phyloP scores from a whole-genome alignment of 192 early-diverging fungal species.

The Coemansia brasiliensis region DNA sequence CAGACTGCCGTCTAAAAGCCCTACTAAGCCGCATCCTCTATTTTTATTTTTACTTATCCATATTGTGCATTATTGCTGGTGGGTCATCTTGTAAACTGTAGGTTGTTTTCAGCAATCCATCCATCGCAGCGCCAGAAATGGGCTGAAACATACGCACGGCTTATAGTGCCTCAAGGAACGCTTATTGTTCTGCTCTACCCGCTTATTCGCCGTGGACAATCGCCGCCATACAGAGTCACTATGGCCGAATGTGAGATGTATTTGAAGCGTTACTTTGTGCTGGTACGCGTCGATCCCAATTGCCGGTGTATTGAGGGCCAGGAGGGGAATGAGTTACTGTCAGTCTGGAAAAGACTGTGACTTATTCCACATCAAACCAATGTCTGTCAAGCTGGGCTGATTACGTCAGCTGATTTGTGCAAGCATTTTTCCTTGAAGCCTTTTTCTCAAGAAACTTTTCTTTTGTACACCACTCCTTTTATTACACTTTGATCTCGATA shows the following conservation, averaged over 20 bases:
- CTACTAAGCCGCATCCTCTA: neutral
- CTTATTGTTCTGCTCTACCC: constrained; percentile 47
- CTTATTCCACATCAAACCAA: neutral
- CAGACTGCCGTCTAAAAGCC: neutral
- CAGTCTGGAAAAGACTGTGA: constrained; percentile 42
- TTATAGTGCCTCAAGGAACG: constrained; percentile 44
- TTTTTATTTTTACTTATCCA: neutral
- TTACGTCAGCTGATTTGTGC: neutral
- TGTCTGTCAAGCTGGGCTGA: neutral
- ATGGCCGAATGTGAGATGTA: constrained; percentile 46
- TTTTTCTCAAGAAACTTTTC: neutral
- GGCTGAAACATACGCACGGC: constrained; percentile 43
- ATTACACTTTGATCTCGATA: neutral
- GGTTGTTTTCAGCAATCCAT: constrained; percentile 45
- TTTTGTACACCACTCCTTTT: neutral
- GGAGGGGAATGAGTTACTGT: constrained; percentile 48
- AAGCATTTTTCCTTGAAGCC: neutral
- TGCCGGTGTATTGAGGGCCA: constrained; percentile 45
- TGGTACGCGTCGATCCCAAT: constrained; percentile 46
- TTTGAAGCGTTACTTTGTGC: constrained; percentile 48
- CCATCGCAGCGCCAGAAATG: constrained; percentile 43
- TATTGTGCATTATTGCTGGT: constrained; percentile 2
- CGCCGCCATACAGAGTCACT: constrained; percentile 39
- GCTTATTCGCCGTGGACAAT: constrained; percentile 31
- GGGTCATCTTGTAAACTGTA: constrained; percentile 18